Conservation (phyloP, 768 basidiomycete genomes). For the Candolleomyces eurysporus region DNA sequence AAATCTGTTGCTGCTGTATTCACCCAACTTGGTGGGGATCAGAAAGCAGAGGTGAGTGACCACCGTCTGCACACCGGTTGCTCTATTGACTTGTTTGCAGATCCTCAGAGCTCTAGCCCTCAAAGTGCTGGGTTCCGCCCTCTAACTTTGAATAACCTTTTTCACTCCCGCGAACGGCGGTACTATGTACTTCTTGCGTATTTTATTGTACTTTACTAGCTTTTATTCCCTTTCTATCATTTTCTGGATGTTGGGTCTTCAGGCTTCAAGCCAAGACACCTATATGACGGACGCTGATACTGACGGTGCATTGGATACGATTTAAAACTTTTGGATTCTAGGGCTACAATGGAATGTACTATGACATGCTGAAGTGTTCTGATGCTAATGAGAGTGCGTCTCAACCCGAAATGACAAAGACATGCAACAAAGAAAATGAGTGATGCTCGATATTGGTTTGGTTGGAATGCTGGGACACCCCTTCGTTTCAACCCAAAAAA, state of each 20-base stretch:
- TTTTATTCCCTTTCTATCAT: background rate
- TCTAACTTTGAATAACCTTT: background rate
- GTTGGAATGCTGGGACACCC: too few species aligned
- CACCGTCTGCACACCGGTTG: background rate
- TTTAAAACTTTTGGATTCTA: too few species aligned
- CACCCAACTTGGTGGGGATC: slow-evolving; percentile 63
- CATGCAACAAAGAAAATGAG: background rate
- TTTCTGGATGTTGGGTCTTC: too few species aligned
- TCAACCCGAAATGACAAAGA: background rate
- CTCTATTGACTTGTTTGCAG: slow-evolving; percentile 33
- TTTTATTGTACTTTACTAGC: background rate
- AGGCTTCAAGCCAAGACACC: too few species aligned
- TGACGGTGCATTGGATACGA: too few species aligned
- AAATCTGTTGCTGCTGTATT: slow-evolving; percentile 92
- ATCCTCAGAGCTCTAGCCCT: slow-evolving; percentile 78
- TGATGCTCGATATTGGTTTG: background rate
- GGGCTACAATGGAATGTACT: too few species aligned
- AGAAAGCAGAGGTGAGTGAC: slow-evolving; percentile 80
- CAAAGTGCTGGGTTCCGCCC: slow-evolving; percentile 75
- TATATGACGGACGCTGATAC: too few species aligned
- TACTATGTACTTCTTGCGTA: background rate
- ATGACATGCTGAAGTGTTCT: background rate
- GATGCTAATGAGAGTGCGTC: too few species aligned
- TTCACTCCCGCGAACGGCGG: slow-evolving; percentile 32
- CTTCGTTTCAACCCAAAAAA: background rate